These are phyloP conservation scores for Zygosaccharomyces pseudobailii DNA, from an alignment of 1,139 yeast genomes.

Conservation along the genomic window DNA sequence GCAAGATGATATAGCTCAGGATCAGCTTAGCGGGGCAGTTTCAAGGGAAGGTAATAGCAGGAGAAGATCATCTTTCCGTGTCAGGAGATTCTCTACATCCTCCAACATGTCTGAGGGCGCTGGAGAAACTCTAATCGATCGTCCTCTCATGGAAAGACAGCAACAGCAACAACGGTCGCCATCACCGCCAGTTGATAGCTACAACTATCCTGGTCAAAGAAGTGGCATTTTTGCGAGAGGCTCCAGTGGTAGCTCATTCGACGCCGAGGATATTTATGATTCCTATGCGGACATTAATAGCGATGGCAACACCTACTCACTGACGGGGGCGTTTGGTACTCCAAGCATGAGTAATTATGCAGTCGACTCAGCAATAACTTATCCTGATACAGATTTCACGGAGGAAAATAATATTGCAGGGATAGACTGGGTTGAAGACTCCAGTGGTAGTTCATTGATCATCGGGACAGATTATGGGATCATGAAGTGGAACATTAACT, in stretches of 20 bases:
- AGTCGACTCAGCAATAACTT: slow-evolving; percentile 7
- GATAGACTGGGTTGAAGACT: slow-evolving; percentile 41
- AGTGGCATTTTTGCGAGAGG: slow-evolving; percentile 11
- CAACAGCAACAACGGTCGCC: slow-evolving; percentile 2
- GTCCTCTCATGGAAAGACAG: slow-evolving; percentile 11
- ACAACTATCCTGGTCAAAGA: slow-evolving; percentile 13
- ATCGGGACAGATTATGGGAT: slow-evolving; percentile 48
- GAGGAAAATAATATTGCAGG: slow-evolving; percentile 45
- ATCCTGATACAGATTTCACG: slow-evolving; percentile 16
- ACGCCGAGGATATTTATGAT: slow-evolving; percentile 21
- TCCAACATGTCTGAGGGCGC: slow-evolving; percentile 13
- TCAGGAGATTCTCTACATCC: slow-evolving; percentile 32
- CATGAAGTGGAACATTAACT: slow-evolving; percentile 46
- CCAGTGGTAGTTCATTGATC: slow-evolving; percentile 39
- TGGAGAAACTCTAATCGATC: slow-evolving; percentile 13
- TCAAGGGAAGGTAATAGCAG: not conserved
- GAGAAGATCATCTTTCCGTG: slow-evolving; percentile 22
- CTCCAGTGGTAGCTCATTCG: slow-evolving; percentile 9
- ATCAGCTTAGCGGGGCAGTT: not conserved
- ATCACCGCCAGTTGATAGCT: slow-evolving; percentile 14
- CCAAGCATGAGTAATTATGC: slow-evolving; percentile 8
- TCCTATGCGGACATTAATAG: slow-evolving; percentile 18
- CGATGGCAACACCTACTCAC: slow-evolving; percentile 9
- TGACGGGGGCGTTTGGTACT: slow-evolving; percentile 11
- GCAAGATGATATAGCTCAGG: slow-evolving; percentile 1